Evolutionary conservation across 2,329 filamentous ascomycete genomes (phyloP), one percentile per base, ranked within the genome.

Genomic region (Lithohypha guttulata): DNA sequence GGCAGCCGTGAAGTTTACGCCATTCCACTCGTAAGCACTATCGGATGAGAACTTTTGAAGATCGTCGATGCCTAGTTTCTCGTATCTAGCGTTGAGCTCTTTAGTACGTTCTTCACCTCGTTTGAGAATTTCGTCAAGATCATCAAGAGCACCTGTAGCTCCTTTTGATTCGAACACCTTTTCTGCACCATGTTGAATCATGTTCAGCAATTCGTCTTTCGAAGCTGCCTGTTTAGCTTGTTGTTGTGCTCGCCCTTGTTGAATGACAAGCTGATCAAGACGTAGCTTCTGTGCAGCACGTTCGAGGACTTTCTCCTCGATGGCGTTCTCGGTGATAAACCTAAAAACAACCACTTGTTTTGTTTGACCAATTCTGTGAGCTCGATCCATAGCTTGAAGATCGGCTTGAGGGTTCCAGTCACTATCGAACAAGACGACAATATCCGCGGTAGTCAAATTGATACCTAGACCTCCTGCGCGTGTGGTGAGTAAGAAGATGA

Each of bases 381-480:
- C 91, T 57, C 91, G 84, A 56, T 98, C 91, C 91, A 98, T 98
- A 41, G 91, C 91, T 61, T 98, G 91, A 43, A 98, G 65, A 76
- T 98, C 91, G 13, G 91, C 91, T 62, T 98, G 91, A 7, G 91
- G 91, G 55, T 95, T 96, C 91, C 91, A 98, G 58, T 98, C 91
- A 53, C 87, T 95, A 60, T 98, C 91, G 55, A 91, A 98, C 5
- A 98, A 75, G 20, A 98, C 76, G 42, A 98, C 91, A 55, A 96
- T 94, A 53, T 98, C 91, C 41, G 91, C 91, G 44, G 75, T 81
- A 1, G 91, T 98, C 56, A 98, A 66, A 58, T 98, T 98, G 69
- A 98, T 98, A 54, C 91, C 91, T 39, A 98, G 66, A 53, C 91
- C 91, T 69, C 91, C 91, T 42, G 91, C 91, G 63, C 91, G 79